phyloP scores from a whole-genome alignment of 2,329 filamentous ascomycete genomes.

The Aulographum hederae region DNA sequence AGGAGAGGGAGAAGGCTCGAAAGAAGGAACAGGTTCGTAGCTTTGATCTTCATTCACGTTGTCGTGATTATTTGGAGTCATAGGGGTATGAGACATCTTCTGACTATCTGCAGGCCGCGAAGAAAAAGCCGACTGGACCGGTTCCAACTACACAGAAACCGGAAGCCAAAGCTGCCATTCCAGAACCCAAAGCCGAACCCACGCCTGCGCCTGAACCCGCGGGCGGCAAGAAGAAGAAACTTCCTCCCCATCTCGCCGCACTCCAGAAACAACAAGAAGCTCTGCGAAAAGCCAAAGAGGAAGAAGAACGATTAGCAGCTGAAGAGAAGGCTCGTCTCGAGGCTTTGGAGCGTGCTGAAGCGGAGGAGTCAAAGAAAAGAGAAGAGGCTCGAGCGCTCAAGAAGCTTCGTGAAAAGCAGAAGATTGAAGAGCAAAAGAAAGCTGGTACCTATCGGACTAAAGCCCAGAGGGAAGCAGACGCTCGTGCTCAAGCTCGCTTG shows the following conservation, averaged over 20 bases:
- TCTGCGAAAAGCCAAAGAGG: slow-evolving; percentile 36
- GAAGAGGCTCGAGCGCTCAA: slow-evolving; percentile 60
- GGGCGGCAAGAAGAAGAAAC: slow-evolving; percentile 72
- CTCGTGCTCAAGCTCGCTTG: slow-evolving; percentile 57
- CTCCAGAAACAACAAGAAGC: slow-evolving; percentile 75
- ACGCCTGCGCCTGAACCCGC: slow-evolving; percentile 9
- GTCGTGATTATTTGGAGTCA: background rate
- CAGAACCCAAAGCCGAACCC: slow-evolving; percentile 17
- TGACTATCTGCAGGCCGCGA: slow-evolving; percentile 22
- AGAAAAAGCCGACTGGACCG: slow-evolving; percentile 38
- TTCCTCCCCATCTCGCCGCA: slow-evolving; percentile 53
- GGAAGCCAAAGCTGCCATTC: slow-evolving; percentile 17
- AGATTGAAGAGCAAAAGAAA: slow-evolving; percentile 71
- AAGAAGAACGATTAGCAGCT: slow-evolving; percentile 35
- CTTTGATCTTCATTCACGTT: too few relatives aligned
- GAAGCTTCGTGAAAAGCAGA: slow-evolving; percentile 77
- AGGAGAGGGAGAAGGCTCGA: slow-evolving; percentile 92
- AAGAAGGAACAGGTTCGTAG: slow-evolving; percentile 87
- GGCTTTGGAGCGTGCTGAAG: slow-evolving; percentile 44
- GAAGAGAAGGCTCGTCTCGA: slow-evolving; percentile 48
- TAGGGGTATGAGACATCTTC: background rate
- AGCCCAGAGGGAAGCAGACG: slow-evolving; percentile 68
- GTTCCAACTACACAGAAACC: slow-evolving; percentile 27
- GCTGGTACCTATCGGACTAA: slow-evolving; percentile 77
- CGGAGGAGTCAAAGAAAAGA: slow-evolving; percentile 49